A percentile compares a stretch with the other conserved stretches of the same genome.
phyloP scores from a whole-genome alignment of 495 filamentous ascomycete species.

The Aeminium ludgeri region DNA sequence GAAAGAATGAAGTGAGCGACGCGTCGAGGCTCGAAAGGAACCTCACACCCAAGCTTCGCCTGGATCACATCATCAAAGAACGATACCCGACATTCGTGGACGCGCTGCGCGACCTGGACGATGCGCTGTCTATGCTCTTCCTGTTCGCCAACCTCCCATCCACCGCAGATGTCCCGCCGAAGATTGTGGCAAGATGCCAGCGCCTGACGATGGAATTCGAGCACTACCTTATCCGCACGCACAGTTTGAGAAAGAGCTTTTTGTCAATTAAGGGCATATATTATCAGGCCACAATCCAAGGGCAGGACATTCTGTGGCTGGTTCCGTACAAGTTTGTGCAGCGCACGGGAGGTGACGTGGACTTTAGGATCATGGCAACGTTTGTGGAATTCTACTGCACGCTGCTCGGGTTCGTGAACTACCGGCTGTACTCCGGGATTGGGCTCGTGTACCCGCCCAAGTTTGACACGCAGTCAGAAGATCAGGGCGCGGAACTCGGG shows the following conservation, averaged over 20 bases:
- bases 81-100: conserved; percentile 95
- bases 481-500: conserved; percentile 75
- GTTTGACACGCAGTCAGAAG: conserved; percentile 74
- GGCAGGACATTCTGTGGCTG: conserved; percentile 95
- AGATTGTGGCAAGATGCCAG: conserved; percentile 86
- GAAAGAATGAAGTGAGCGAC: conserved; percentile 76
- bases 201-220: conserved; percentile 84
- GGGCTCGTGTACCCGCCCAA: conserved; percentile 89
- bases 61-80: conserved; percentile 95
- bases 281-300: conserved; percentile 95
- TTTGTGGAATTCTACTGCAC: conserved; percentile 99
- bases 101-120: conserved; percentile 85
- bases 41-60: conserved; percentile 64
- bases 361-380: conserved; percentile 97
- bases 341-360: conserved; percentile 74
- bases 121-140: conserved; percentile 92
- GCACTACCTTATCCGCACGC: conserved; percentile 84
- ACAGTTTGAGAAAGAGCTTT: conserved; percentile 86
- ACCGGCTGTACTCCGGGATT: conserved; percentile 72
- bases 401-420: conserved; percentile 88
- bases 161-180: conserved; percentile 66
- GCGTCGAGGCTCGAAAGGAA: conserved; percentile 71
- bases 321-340: conserved; percentile 97
- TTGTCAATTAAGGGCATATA: conserved; percentile 98
- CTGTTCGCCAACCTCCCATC: conserved; percentile 94